phyloP scores from a whole-genome alignment of 257 asterid genomes.

The Haberlea rhodopensis region DNA sequence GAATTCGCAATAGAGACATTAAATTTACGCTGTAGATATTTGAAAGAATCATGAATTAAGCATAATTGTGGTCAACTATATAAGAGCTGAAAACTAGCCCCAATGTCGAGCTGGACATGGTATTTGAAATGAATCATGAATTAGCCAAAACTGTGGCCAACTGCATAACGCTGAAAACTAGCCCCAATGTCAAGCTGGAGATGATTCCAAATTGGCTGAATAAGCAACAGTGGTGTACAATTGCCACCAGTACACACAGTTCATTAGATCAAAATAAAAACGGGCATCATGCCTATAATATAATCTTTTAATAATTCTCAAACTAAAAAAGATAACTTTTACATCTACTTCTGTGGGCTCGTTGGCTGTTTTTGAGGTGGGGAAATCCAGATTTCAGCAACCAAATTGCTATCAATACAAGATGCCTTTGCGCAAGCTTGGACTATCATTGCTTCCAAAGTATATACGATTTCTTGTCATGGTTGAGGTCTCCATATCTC shows the following conservation, averaged over 20 bases:
- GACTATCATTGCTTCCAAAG: conserved; percentile 2
- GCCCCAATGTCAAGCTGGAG: neutral
- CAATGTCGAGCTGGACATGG: too few species aligned
- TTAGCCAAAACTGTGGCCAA: neutral
- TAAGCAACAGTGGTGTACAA: neutral
- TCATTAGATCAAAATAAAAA: neutral
- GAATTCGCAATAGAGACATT: too few species aligned
- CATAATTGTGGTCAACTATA: too few species aligned
- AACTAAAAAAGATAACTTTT: neutral
- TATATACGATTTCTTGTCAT: too few species aligned
- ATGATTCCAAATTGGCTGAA: neutral
- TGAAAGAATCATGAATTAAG: too few species aligned
- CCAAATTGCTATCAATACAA: neutral
- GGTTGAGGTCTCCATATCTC: neutral
- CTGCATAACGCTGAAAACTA: neutral
- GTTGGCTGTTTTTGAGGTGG: conserved; percentile 10
- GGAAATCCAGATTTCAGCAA: conserved; percentile 21
- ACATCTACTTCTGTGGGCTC: neutral
- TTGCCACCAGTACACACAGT: neutral
- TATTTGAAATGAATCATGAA: too few species aligned
- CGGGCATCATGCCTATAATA: too few species aligned
- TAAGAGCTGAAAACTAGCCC: too few species aligned
- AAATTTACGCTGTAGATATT: too few species aligned
- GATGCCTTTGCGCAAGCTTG: conserved; percentile 3
- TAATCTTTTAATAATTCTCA: neutral